Evolutionary conservation across 192 early-diverging fungal genomes (phyloP).

Genomic region (Lunasporangiospora selenospora): DNA sequence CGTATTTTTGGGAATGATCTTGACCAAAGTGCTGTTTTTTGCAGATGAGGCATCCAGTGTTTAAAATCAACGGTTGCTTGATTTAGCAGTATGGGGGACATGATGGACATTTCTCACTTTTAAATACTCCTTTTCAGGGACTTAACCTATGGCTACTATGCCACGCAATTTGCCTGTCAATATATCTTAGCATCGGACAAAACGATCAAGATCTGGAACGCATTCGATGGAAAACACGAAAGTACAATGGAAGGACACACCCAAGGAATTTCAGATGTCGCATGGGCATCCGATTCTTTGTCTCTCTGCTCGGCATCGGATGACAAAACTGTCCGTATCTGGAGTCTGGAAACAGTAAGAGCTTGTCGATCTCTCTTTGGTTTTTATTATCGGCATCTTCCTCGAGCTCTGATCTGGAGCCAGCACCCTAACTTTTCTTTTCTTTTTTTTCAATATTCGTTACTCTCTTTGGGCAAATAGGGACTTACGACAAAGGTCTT

Average conservation of each 20-base stretch:
- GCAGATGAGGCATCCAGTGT: no score
- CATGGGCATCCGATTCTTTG: constrained; percentile 94
- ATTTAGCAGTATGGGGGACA: not conserved
- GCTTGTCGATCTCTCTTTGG: no score
- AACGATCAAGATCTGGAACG: constrained; percentile 94
- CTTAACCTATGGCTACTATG: not conserved
- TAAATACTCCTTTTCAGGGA: not conserved
- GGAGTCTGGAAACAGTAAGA: constrained; percentile 80
- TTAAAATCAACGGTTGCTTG: no score
- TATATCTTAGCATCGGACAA: constrained; percentile 85
- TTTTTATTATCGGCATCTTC: no score
- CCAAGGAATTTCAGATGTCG: constrained; percentile 93
- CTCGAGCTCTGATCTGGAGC: no score
- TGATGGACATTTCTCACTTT: not conserved
- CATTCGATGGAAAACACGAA: constrained; percentile 82
- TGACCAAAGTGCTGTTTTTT: no score
- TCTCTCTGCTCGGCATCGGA: constrained; percentile 92
- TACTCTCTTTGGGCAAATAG: constrained; percentile 35
- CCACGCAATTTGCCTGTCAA: not conserved
- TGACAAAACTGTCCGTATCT: constrained; percentile 95
- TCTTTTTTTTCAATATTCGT: no score
- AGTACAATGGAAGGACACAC: constrained; percentile 89
- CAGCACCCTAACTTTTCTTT: no score
- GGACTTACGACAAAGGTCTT: constrained; percentile 76
- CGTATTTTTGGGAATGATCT: no score